Conservation (phyloP, 2,329 filamentous ascomycete genomes). For the Fusarium siculi region DNA sequence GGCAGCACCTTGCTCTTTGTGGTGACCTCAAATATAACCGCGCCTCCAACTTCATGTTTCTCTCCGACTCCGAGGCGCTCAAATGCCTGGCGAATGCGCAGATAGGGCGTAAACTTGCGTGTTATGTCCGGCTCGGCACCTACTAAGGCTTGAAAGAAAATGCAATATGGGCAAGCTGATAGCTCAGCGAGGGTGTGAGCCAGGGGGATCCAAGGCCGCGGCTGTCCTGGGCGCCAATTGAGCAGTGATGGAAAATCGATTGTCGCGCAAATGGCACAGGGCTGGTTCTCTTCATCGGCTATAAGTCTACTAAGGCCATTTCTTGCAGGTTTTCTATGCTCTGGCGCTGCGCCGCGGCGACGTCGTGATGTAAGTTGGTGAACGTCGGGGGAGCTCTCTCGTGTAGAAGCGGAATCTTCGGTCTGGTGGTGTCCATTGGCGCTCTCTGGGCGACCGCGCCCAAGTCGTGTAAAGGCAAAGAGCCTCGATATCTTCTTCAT, state of each 20-base stretch:
- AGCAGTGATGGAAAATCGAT: constrained; percentile 52
- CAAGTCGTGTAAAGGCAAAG: constrained; percentile 47
- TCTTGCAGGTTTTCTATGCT: constrained; percentile 40
- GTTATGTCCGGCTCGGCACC: constrained; percentile 43
- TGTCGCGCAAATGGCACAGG: constrained; percentile 48
- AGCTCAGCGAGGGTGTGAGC: constrained; percentile 47
- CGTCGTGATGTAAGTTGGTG: constrained; percentile 50
- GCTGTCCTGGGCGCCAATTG: constrained; percentile 50
- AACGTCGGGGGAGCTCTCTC: constrained; percentile 45
- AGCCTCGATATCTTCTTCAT: constrained; percentile 54
- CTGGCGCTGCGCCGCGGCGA: constrained; percentile 35
- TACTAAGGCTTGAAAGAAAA: constrained; percentile 52
- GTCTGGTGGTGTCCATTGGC: constrained; percentile 28
- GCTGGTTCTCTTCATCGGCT: constrained; percentile 42
- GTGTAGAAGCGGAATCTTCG: constrained; percentile 37
- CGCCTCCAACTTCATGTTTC: constrained; percentile 50
- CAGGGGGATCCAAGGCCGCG: constrained; percentile 51
- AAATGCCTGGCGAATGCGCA: constrained; percentile 53
- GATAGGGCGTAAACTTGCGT: constrained; percentile 52
- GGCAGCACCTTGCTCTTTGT: constrained; percentile 51
- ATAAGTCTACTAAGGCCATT: constrained; percentile 46
- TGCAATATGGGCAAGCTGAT: constrained; percentile 51
- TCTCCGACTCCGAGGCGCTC: constrained; percentile 51
- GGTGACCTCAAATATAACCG: constrained; percentile 51
- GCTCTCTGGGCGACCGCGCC: constrained; percentile 42